Evolutionary conservation across 2,329 filamentous ascomycete genomes (phyloP).

Genomic region (Fusarium denticulatum): DNA sequence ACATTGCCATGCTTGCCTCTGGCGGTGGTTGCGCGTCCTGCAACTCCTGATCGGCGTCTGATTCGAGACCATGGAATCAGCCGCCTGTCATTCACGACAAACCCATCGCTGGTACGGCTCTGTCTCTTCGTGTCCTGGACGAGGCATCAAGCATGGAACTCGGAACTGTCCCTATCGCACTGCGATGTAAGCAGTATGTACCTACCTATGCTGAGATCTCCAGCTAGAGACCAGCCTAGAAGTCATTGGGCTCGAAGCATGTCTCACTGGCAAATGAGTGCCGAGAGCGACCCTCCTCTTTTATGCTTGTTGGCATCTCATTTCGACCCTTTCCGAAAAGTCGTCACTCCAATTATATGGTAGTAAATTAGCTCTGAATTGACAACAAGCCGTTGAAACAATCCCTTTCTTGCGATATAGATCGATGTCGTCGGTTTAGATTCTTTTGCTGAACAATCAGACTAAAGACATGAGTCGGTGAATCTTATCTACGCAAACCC

Average conservation of each 20-base stretch:
- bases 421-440: background rate
- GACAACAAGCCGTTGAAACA: background rate
- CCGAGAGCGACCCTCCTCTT: slow-evolving; percentile 25
- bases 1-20: slow-evolving; percentile 11
- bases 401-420: background rate
- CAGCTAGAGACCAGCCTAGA: slow-evolving; percentile 6
- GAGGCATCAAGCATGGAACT: slow-evolving; percentile 5
- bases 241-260: slow-evolving; percentile 10
- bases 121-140: slow-evolving; percentile 1
- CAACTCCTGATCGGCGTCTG: slow-evolving; percentile 36
- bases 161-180: slow-evolving; percentile 20
- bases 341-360: background rate
- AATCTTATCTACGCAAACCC: slow-evolving; percentile 17
- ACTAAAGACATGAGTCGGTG: slow-evolving; percentile 5
- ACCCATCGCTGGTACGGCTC: slow-evolving; percentile 9
- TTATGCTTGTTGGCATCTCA: slow-evolving; percentile 18
- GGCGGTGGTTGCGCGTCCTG: slow-evolving; percentile 41
- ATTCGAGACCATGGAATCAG: slow-evolving; percentile 17
- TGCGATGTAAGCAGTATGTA: background rate
- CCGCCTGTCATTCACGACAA: slow-evolving; percentile 18
- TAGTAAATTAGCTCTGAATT: background rate
- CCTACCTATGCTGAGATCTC: background rate
- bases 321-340: slow-evolving; percentile 20
- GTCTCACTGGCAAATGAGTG: slow-evolving; percentile 32
- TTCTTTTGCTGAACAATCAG: background rate